Evolutionary conservation across 2,329 filamentous ascomycete species (phyloP).

Genomic region (Arthrinium phaeospermum): DNA sequence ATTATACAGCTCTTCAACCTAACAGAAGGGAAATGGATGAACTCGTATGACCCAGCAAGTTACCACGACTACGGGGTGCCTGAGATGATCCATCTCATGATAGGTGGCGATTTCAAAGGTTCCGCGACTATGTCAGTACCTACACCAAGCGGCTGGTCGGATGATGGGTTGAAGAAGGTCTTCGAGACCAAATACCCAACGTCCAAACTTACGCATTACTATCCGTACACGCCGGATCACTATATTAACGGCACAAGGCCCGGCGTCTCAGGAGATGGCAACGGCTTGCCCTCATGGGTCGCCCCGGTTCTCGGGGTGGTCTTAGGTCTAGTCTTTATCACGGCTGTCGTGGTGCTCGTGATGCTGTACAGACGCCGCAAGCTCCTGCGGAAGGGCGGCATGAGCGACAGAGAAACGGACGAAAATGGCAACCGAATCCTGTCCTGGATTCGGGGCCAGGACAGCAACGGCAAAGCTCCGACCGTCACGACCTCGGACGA

Average conservation of each 20-base stretch:
- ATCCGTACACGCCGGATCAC: constrained; percentile 56
- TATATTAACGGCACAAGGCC: constrained; percentile 23
- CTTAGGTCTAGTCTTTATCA: constrained; percentile 62
- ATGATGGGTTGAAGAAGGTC: constrained; percentile 52
- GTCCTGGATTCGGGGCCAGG: constrained; percentile 58
- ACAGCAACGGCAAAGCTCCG: constrained; percentile 45
- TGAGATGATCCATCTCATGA: constrained; percentile 62
- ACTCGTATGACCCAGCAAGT: constrained; percentile 69
- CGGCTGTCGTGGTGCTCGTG: constrained; percentile 54
- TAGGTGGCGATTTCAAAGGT: constrained; percentile 71
- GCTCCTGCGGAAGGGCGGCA: constrained; percentile 46
- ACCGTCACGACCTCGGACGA: constrained; percentile 56
- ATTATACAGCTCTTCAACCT: constrained; percentile 75
- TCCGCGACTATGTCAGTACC: constrained; percentile 74
- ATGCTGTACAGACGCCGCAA: constrained; percentile 59
- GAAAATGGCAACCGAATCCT: constrained; percentile 54
- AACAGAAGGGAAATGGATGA: constrained; percentile 71
- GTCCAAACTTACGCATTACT: constrained; percentile 62
- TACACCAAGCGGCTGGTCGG: constrained; percentile 61
- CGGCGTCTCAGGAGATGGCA: constrained; percentile 34
- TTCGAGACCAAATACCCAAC: constrained; percentile 63
- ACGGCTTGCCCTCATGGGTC: constrained; percentile 60
- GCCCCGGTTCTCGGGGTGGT: constrained; percentile 67
- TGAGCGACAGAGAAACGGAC: constrained; percentile 41
- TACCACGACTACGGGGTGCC: constrained; percentile 75